These are phyloP conservation scores for Ophiostoma himal-ulmi DNA, from an alignment of 2,329 filamentous ascomycete genomes.

Conservation along the genomic window DNA sequence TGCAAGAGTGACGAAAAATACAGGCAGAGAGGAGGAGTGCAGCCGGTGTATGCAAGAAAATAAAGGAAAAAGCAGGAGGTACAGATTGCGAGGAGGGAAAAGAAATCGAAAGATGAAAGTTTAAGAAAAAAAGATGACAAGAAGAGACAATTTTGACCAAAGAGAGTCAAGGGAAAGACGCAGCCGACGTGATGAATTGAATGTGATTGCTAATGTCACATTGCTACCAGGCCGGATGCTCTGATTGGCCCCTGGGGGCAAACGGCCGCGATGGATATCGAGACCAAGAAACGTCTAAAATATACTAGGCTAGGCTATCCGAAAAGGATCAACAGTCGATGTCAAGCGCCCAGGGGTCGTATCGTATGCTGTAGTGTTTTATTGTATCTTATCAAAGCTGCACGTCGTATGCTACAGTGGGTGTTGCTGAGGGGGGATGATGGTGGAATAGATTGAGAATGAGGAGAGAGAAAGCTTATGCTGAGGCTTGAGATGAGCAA, in stretches of 20 bases:
- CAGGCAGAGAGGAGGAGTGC: neutral
- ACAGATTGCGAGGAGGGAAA: neutral
- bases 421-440: neutral
- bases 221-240: slow-evolving; percentile 10
- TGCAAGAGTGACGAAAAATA: neutral
- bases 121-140: neutral
- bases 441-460: neutral
- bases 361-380: neutral
- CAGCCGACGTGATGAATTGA: neutral
- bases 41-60: neutral
- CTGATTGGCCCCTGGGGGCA: slow-evolving; percentile 15
- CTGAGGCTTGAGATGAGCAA: neutral
- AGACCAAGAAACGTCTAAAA: neutral
- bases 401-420: neutral
- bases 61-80: neutral
- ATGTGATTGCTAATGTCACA: slow-evolving; percentile 6
- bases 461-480: neutral
- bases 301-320: neutral
- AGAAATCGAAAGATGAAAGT: neutral
- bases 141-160: neutral
- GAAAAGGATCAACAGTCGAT: neutral
- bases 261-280: neutral
- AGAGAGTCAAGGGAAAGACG: neutral
- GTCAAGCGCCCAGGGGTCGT: neutral
- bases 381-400: neutral